Evolutionary conservation across 768 basidiomycete species (phyloP).

Genomic region (Calocera viscosa): DNA sequence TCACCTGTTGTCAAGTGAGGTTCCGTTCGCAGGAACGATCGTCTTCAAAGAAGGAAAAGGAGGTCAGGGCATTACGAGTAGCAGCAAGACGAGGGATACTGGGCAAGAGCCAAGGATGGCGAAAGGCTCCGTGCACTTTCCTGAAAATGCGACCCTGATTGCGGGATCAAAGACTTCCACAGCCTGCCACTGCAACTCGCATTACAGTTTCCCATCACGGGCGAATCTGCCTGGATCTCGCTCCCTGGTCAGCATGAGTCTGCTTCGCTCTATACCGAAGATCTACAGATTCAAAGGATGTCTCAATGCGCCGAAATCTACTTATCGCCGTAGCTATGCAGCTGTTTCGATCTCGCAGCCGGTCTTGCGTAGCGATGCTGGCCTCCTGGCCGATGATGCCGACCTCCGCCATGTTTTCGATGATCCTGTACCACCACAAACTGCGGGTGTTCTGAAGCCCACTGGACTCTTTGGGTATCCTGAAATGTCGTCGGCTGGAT

Average conservation of each 20-base stretch:
- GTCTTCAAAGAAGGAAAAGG: not conserved
- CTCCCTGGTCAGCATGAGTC: not conserved
- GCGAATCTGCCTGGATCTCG: too few relatives aligned
- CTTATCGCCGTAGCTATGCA: not conserved
- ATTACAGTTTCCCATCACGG: too few relatives aligned
- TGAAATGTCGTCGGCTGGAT: constrained; percentile 52
- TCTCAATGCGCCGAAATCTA: not conserved
- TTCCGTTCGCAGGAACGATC: not conserved
- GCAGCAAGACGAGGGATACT: too few relatives aligned
- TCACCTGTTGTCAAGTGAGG: not conserved
- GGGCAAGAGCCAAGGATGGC: too few relatives aligned
- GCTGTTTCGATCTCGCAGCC: not conserved
- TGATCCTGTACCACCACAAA: not conserved
- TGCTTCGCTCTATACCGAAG: not conserved
- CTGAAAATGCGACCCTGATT: too few relatives aligned
- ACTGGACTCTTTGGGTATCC: constrained; percentile 82
- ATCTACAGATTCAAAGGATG: not conserved
- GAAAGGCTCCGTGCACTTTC: too few relatives aligned
- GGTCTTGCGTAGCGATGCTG: not conserved
- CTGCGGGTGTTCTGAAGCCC: constrained; percentile 15
- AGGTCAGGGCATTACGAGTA: not conserved
- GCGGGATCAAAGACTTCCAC: too few relatives aligned
- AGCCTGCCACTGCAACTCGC: too few relatives aligned
- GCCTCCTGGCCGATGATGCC: not conserved
- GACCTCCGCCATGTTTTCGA: constrained; percentile 4